Percentiles rank a stretch among this genome's conserved stretches.
Evolutionary conservation across 2,329 filamentous ascomycete genomes (phyloP).

Genomic region (Sclerotiophoma versabilis): DNA sequence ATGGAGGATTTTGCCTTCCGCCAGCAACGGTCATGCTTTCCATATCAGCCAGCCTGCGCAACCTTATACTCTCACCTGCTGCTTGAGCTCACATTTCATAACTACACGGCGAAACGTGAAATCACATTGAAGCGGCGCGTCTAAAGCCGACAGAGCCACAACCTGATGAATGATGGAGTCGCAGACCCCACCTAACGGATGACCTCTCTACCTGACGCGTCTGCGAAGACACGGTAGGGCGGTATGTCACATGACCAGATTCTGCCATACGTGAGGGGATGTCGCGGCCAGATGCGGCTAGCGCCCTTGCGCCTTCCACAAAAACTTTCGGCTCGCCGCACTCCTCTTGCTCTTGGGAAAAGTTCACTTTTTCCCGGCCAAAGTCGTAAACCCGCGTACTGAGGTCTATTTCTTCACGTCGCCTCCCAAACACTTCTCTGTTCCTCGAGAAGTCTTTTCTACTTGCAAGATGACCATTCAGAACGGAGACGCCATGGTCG

Average conservation of each 20-base stretch:
- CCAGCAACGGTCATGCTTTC: too few relatives aligned
- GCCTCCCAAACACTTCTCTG: conserved; percentile 28
- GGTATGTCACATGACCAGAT: conserved; percentile 3
- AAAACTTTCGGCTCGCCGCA: conserved; percentile 34
- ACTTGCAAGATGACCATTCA: conserved; percentile 71
- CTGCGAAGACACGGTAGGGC: background rate
- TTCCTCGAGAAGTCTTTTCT: conserved; percentile 42
- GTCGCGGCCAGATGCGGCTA: conserved; percentile 8
- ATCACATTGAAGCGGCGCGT: too few relatives aligned
- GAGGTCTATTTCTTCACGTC: conserved; percentile 44
- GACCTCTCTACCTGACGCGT: background rate
- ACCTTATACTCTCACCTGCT: too few relatives aligned
- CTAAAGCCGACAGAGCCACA: too few relatives aligned
- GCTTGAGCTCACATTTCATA: too few relatives aligned
- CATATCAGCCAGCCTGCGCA: too few relatives aligned
- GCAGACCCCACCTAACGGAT: too few relatives aligned
- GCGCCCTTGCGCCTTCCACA: conserved; percentile 22
- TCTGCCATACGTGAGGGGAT: conserved; percentile 1
- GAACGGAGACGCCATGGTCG: conserved; percentile 67
- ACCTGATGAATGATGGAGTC: background rate
- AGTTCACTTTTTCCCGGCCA: conserved; percentile 65
- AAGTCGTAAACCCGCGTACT: conserved; percentile 38
- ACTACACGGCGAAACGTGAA: too few relatives aligned
- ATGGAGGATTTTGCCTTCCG: too few relatives aligned
- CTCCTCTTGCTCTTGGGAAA: conserved; percentile 57